Conservation (phyloP, 257 asterid genomes). For the Avicennia marina region DNA sequence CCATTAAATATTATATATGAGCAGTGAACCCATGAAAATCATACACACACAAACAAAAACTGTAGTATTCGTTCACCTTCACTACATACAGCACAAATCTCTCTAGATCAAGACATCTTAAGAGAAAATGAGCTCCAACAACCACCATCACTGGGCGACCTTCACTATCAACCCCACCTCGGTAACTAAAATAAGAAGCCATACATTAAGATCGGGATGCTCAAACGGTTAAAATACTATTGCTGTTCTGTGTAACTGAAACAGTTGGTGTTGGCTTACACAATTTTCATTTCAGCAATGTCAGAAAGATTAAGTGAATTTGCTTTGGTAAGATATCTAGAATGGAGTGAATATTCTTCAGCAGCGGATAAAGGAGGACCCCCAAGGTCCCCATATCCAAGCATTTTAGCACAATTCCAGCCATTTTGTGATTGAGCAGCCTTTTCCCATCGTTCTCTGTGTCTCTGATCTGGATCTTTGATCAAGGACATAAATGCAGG, state of each 20-base stretch:
- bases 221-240: not conserved
- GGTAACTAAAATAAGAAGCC: slow-evolving; percentile 44
- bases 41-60: not conserved
- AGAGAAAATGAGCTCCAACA: slow-evolving; percentile 80
- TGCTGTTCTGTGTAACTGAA: not conserved
- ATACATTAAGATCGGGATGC: not conserved
- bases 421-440: slow-evolving; percentile 62
- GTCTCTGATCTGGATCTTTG: slow-evolving; percentile 73
- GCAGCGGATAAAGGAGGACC: slow-evolving; percentile 69
- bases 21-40: not conserved
- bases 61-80: slow-evolving; percentile 40
- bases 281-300: slow-evolving; percentile 72
- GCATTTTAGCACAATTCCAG: slow-evolving; percentile 51
- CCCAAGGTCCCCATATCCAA: slow-evolving; percentile 73
- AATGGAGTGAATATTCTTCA: slow-evolving; percentile 74
- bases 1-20: not conserved
- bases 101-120: slow-evolving; percentile 71
- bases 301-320: slow-evolving; percentile 67
- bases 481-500: slow-evolving; percentile 79
- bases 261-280: slow-evolving; percentile 34
- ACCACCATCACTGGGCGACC: slow-evolving; percentile 77
- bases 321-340: slow-evolving; percentile 77
- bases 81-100: slow-evolving; percentile 54
- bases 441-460: slow-evolving; percentile 72
- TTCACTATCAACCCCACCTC: slow-evolving; percentile 75